These are phyloP conservation scores for Tetraselmis striata DNA, from an alignment of 139 green algal genomes.

Conservation along the genomic window DNA sequence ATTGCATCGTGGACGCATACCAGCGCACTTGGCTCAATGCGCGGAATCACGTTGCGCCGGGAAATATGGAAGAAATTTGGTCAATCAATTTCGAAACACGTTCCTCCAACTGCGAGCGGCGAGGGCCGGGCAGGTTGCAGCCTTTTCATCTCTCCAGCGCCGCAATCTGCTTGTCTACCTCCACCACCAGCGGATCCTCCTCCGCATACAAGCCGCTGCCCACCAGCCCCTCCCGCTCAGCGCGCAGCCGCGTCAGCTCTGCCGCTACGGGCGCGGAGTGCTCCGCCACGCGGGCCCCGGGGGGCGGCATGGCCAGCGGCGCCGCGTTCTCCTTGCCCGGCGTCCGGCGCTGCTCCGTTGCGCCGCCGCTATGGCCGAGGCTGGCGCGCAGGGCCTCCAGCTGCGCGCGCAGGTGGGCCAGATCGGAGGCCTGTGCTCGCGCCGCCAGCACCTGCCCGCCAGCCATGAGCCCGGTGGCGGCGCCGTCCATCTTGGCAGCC, in stretches of 20 bases:
- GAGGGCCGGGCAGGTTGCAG: background rate
- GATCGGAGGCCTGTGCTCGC: conserved; percentile 18
- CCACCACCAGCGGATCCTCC: conserved; percentile 17
- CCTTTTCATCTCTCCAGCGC: background rate
- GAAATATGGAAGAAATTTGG: background rate
- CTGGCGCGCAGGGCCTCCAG: conserved; percentile 23
- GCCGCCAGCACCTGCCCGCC: background rate
- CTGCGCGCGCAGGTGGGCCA: conserved; percentile 18
- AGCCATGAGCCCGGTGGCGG: background rate
- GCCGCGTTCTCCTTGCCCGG: background rate
- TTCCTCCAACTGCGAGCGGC: background rate
- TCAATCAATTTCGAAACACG: background rate
- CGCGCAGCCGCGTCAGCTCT: conserved; percentile 43
- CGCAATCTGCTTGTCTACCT: background rate
- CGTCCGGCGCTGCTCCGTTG: background rate
- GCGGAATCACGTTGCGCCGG: background rate
- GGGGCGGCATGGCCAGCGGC: background rate
- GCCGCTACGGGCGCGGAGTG: background rate
- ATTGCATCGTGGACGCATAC: too few species aligned
- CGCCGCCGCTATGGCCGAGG: background rate
- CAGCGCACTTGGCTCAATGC: too few species aligned
- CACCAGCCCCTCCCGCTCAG: conserved; percentile 45
- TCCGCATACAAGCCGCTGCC: conserved; percentile 21
- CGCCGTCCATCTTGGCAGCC: background rate
- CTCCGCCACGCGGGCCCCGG: background rate